Evolutionary conservation across 1,139 yeast genomes (phyloP).

Genomic region (Scheffersomyces illinoinensis): DNA sequence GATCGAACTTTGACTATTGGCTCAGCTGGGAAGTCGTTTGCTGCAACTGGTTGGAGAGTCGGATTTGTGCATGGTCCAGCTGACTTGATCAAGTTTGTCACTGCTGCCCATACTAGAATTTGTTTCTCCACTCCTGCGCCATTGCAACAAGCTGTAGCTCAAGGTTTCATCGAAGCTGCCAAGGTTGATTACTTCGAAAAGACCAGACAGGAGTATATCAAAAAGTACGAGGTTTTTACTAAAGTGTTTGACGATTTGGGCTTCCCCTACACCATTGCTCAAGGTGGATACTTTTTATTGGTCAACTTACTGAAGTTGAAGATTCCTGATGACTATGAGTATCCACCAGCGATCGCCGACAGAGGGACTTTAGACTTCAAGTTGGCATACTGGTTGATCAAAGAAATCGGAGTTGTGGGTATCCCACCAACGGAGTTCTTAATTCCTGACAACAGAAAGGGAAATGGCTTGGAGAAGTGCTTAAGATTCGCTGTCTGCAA

Average conservation of each 20-base stretch:
- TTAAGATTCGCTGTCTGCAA: conserved; percentile 95
- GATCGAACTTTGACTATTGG: conserved; percentile 87
- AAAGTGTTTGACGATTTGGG: conserved; percentile 81
- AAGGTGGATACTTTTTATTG: conserved; percentile 89
- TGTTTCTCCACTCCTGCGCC: conserved; percentile 91
- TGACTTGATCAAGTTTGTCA: conserved; percentile 75
- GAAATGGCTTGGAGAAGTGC: conserved; percentile 77
- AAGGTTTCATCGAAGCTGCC: conserved; percentile 65
- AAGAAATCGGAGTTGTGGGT: conserved; percentile 90
- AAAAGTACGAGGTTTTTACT: conserved; percentile 72
- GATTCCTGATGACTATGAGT: conserved; percentile 69
- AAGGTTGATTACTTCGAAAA: conserved; percentile 64
- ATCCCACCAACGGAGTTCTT: conserved; percentile 96
- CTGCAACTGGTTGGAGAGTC: conserved; percentile 98
- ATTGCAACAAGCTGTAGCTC: conserved; percentile 89
- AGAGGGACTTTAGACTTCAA: conserved; percentile 81
- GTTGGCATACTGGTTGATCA: conserved; percentile 88
- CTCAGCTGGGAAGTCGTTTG: conserved; percentile 95
- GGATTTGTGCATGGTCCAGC: conserved; percentile 93
- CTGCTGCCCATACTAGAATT: conserved; percentile 91
- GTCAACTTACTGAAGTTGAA: conserved; percentile 84
- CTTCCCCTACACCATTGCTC: conserved; percentile 84
- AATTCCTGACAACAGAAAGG: conserved; percentile 57
- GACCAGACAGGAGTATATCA: conserved; percentile 65
- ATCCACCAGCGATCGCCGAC: conserved; percentile 65